phyloP scores from a whole-genome alignment of 1,284 basidiomycete species.

The Boletus nobilissimus region DNA sequence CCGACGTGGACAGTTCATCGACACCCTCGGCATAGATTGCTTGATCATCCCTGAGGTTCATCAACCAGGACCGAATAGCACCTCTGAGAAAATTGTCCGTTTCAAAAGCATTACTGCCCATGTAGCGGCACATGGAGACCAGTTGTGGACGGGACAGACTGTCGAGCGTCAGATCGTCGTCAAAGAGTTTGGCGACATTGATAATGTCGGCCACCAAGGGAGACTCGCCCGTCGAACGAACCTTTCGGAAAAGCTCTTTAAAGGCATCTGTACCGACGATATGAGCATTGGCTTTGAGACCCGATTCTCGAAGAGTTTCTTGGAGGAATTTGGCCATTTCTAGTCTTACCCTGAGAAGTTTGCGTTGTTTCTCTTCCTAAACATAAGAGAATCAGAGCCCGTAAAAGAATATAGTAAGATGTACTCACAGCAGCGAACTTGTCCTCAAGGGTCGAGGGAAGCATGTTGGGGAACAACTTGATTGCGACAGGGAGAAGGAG shows the following conservation, averaged over 20 bases:
- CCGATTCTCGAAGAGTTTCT: conserved; percentile 95
- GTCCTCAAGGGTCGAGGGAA: conserved; percentile 98
- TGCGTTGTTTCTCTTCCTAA: conserved; percentile 98
- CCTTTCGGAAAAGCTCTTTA: conserved; percentile 99
- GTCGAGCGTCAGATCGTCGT: conserved; percentile 97
- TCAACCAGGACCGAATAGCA: conserved; percentile 87
- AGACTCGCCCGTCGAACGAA: conserved; percentile 94
- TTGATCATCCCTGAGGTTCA: conserved; percentile 93
- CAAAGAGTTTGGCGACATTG: conserved; percentile 95
- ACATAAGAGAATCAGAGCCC: neutral
- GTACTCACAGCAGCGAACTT: conserved; percentile 88
- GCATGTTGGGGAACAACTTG: conserved; percentile 99
- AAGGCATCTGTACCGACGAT: conserved; percentile 96
- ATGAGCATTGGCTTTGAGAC: conserved; percentile 89
- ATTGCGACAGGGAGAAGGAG: conserved; percentile 95
- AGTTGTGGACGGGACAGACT: conserved; percentile 97
- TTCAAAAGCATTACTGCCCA: conserved; percentile 98
- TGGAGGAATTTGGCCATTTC: conserved; percentile 99
- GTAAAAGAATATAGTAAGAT: neutral
- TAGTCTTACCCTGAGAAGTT: conserved; percentile 91
- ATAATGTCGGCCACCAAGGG: conserved; percentile 91
- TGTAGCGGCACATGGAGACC: conserved; percentile 96
- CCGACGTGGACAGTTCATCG: conserved; percentile 88
- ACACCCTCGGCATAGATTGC: conserved; percentile 91
- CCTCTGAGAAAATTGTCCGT: conserved; percentile 99